Percentiles rank a stretch among this genome's conserved stretches.
Conservation (phyloP, 306 rosid species). For the Clitoria ternatea region DNA sequence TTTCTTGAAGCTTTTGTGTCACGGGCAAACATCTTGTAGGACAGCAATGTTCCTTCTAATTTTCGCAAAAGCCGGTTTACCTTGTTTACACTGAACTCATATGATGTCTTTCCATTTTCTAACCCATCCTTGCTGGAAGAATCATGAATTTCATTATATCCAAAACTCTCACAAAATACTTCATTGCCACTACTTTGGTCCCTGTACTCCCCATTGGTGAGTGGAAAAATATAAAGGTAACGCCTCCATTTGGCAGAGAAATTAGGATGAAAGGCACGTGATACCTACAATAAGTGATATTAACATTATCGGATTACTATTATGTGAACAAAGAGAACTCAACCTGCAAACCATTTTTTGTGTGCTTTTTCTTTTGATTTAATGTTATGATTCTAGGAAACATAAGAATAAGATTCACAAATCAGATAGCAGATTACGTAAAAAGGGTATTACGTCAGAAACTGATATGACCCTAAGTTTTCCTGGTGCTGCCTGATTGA, state of each 20-base stretch:
- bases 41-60: constrained; percentile 79
- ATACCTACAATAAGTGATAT: constrained; percentile 54
- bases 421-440: constrained; percentile 18
- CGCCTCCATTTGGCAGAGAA: constrained; percentile 97
- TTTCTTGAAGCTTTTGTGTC: constrained; percentile 97
- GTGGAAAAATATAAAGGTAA: constrained; percentile 81
- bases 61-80: constrained; percentile 63
- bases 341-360: constrained; percentile 9
- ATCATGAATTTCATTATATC: constrained; percentile 25
- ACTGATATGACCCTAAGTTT: constrained; percentile 66
- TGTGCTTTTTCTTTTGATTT: background rate
- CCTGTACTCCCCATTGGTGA: constrained; percentile 42
- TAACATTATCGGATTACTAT: constrained; percentile 10
- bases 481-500: constrained; percentile 68
- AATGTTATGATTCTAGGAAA: no score
- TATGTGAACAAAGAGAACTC: constrained; percentile 6
- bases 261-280: constrained; percentile 86
- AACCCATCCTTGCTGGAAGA: constrained; percentile 24
- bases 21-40: constrained; percentile 95
- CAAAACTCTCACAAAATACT: constrained; percentile 27
- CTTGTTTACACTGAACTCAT: constrained; percentile 53
- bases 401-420: constrained; percentile 6
- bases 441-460: constrained; percentile 51
- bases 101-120: constrained; percentile 45
- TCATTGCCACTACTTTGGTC: constrained; percentile 33